These are phyloP conservation scores for Scedosporium aurantiacum DNA, from an alignment of 2,329 filamentous ascomycete genomes.

Conservation along the genomic window DNA sequence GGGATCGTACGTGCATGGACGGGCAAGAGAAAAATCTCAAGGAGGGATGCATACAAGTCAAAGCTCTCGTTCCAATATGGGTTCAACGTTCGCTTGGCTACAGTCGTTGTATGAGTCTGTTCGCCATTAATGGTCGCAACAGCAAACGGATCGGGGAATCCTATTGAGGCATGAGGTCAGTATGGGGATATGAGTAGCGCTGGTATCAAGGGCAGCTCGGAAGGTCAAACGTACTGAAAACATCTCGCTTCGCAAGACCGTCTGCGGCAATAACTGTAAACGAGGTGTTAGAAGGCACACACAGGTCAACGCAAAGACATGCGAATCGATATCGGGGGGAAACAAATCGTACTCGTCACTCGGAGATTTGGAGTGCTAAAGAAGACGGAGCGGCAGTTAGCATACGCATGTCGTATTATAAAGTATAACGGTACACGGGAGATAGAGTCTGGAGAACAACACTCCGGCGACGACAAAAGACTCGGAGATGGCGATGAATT, in stretches of 20 bases:
- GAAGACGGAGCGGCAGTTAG: slow-evolving; percentile 18
- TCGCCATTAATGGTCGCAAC: slow-evolving; percentile 96
- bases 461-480: no score
- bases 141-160: slow-evolving; percentile 94
- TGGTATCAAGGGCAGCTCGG: neutral
- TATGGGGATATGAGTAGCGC: slow-evolving; percentile 2
- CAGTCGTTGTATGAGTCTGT: slow-evolving; percentile 94
- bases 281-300: slow-evolving; percentile 16
- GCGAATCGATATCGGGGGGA: slow-evolving; percentile 12
- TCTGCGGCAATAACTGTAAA: slow-evolving; percentile 88
- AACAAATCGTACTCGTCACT: slow-evolving; percentile 64
- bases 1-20: slow-evolving; percentile 4
- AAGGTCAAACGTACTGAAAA: slow-evolving; percentile 66
- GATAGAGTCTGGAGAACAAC: neutral
- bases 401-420: neutral
- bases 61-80: slow-evolving; percentile 99
- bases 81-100: slow-evolving; percentile 94
- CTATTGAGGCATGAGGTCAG: slow-evolving; percentile 35
- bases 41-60: slow-evolving; percentile 63
- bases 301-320: slow-evolving; percentile 17
- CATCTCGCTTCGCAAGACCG: slow-evolving; percentile 97
- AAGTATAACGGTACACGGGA: no score
- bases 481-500: neutral
- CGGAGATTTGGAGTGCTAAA: slow-evolving; percentile 73
- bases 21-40: neutral